Base-by-base conservation (phyloP, 176 grass and related monocot genomes). In the Oropetium thomaeum region DNA sequence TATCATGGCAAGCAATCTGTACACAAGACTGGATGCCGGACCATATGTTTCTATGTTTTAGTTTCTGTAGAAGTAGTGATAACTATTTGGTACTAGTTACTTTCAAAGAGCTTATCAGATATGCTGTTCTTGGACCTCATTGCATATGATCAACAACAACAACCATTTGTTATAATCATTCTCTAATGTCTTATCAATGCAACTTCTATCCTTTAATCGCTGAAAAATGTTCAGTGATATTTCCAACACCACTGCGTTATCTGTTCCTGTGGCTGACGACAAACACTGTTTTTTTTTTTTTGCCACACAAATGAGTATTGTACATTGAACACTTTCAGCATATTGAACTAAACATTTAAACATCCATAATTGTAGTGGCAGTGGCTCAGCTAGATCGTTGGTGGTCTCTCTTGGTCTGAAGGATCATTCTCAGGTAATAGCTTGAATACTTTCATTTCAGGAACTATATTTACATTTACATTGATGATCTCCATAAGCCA, bases 391-490 rank as follows among this genome's bases (percentile, higher is more conserved):
- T 20, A 73, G 58, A 45, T 77, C 79, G 16, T 81, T 98, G 95
- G 76, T 94, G 62, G 67, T 98, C 32, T 94, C 95, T 81, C 86
- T 98, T 87, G 95, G 95, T 51, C 82, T 98, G 29, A 98, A 88
- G 64, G 91, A 98, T 58, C 95, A 98, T 80, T 98, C 91, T 54
- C 84, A 79, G 86, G 95, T 98, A 84, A 84, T 42, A 65, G 19
- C 31, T 30, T 30, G 28, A 70, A 71, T 27, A 22, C n/a, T 83
- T 67, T 25, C 67, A 12, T 41, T 23, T 49, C 8, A 58, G 15
- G 74, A 5, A 49, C 41, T 55, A 71, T 4, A 48, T 81, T 48
- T 54, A 23, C 15, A 22, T 25, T 63, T 52, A 34, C 5, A 71
- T 74, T 59, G 13, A 31, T 60, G 4, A 13, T 53, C 20, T 32